Percentiles rank a stretch among this genome's conserved stretches.
Evolutionary conservation across 257 asterid species (phyloP).

Genomic region (Plantago ovata): DNA sequence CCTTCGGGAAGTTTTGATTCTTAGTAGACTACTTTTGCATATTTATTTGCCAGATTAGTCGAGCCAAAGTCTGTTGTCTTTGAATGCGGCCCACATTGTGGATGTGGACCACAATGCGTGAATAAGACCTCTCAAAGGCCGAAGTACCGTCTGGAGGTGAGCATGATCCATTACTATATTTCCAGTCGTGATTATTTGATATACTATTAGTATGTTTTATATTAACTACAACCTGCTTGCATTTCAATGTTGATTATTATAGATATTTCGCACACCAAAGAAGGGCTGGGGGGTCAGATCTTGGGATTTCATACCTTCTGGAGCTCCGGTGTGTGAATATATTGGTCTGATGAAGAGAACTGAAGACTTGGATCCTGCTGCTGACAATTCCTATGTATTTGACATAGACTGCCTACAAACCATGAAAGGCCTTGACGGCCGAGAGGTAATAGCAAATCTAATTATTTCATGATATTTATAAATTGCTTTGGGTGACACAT

Average conservation of each 20-base stretch:
- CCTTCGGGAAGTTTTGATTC: no score
- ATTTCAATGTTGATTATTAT: neutral
- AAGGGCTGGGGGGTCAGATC: conserved; percentile 96
- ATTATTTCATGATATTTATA: no score
- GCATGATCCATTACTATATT: conserved; percentile 2
- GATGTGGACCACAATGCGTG: conserved; percentile 70
- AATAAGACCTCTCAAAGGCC: conserved; percentile 58
- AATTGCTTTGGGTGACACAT: neutral
- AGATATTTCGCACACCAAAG: conserved; percentile 80
- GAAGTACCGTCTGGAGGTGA: conserved; percentile 64
- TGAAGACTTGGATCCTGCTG: conserved; percentile 46
- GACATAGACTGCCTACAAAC: conserved; percentile 92
- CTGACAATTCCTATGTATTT: conserved; percentile 65
- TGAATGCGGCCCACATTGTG: conserved; percentile 77
- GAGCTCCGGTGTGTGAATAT: conserved; percentile 83
- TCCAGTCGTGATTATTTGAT: no score
- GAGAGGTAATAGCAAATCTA: conserved; percentile 44
- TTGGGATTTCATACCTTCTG: conserved; percentile 86
- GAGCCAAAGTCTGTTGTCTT: conserved; percentile 84
- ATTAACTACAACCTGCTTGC: no score
- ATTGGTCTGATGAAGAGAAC: conserved; percentile 62
- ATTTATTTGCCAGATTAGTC: conserved; percentile 36
- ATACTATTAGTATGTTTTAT: no score
- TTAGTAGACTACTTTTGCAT: neutral
- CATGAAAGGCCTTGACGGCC: conserved; percentile 81